These are phyloP conservation scores for Fomitopsis serialis DNA, from an alignment of 768 basidiomycete species.

Conservation along the genomic window DNA sequence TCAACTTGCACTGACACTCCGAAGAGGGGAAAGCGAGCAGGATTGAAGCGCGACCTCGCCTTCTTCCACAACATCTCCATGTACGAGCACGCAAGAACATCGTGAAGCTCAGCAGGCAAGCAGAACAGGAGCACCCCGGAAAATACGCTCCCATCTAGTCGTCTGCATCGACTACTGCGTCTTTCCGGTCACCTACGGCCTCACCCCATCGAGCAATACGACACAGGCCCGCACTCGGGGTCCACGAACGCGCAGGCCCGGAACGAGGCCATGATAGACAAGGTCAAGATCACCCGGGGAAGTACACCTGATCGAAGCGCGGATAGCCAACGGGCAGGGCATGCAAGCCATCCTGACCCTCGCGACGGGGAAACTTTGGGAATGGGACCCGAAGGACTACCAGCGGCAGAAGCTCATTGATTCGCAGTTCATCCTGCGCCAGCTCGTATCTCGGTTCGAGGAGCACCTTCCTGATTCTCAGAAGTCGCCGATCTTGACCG, in stretches of 20 bases:
- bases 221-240: conserved; percentile 4
- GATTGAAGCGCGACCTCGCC: conserved; percentile 26
- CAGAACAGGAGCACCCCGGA: conserved; percentile 21
- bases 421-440: too few species aligned
- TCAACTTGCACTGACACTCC: neutral
- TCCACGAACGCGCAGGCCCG: conserved; percentile 28
- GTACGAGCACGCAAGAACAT: conserved; percentile 28
- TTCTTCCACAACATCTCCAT: conserved; percentile 33
- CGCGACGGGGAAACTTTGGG: conserved; percentile 27
- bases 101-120: conserved; percentile 21
- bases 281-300: conserved; percentile 29
- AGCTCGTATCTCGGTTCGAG: too few species aligned
- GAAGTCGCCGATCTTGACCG: too few species aligned
- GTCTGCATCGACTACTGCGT: conserved; percentile 31
- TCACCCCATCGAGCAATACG: conserved; percentile 19
- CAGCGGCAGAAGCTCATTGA: too few species aligned
- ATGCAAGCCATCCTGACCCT: conserved; percentile 27
- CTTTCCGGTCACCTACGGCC: conserved; percentile 22
- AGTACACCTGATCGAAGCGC: conserved; percentile 29
- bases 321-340: conserved; percentile 25
- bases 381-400: neutral
- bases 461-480: too few species aligned
- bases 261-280: conserved; percentile 33
- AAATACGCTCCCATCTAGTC: conserved; percentile 22
- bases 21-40: conserved; percentile 28